A percentile compares a stretch with the other conserved stretches of the same genome.
Conservation (phyloP, 2,329 filamentous ascomycete genomes). For the Penicillium expansum region DNA sequence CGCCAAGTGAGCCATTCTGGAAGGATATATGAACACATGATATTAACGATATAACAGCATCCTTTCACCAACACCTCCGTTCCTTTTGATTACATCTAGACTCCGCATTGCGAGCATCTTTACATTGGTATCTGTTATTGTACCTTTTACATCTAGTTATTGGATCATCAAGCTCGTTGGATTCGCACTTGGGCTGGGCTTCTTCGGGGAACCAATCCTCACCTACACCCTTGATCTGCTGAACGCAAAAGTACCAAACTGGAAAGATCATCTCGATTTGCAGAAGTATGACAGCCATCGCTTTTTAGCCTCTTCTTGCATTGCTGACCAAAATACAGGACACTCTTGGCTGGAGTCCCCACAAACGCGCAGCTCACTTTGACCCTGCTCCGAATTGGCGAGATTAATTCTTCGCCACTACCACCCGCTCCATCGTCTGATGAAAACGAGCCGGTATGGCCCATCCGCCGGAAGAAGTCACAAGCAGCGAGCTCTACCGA, state of each 20-base stretch:
- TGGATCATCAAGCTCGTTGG: slow-evolving; percentile 64
- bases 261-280: slow-evolving; percentile 72
- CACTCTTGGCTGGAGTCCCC: slow-evolving; percentile 74
- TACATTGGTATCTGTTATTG: slow-evolving; percentile 51
- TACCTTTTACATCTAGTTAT: slow-evolving; percentile 57
- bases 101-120: slow-evolving; percentile 56
- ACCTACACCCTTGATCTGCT: slow-evolving; percentile 54
- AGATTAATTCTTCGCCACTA: slow-evolving; percentile 75
- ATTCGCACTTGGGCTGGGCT: slow-evolving; percentile 66
- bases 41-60: slow-evolving; percentile 41
- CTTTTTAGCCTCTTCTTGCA: background rate
- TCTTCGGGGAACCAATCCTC: slow-evolving; percentile 78
- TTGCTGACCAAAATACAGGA: slow-evolving; percentile 40
- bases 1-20: slow-evolving; percentile 50
- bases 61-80: slow-evolving; percentile 62
- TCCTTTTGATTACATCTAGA: slow-evolving; percentile 54
- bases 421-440: slow-evolving; percentile 57
- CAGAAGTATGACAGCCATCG: slow-evolving; percentile 50
- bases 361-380: slow-evolving; percentile 83
- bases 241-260: slow-evolving; percentile 58
- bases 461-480: slow-evolving; percentile 46
- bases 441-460: slow-evolving; percentile 32
- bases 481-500: slow-evolving; percentile 48
- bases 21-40: background rate
- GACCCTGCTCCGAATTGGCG: slow-evolving; percentile 76